phyloP scores from a whole-genome alignment of 257 asterid genomes.

The Avicennia marina region DNA sequence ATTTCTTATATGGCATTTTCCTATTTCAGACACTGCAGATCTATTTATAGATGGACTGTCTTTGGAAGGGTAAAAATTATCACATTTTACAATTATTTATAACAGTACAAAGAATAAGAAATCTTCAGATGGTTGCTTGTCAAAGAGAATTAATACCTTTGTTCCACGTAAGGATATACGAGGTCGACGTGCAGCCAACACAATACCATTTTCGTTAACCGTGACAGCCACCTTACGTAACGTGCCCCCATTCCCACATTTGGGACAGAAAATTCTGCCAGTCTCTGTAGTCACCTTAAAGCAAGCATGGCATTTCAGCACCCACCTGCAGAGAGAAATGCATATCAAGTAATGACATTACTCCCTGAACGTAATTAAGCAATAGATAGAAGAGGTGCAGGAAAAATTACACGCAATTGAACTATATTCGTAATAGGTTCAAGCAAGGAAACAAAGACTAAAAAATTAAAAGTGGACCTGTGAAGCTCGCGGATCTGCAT shows the following conservation, averaged over 20 bases:
- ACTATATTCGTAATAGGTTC: neutral
- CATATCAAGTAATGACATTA: neutral
- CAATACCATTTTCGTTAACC: slow-evolving; percentile 78
- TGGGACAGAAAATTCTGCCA: slow-evolving; percentile 85
- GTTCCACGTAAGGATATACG: slow-evolving; percentile 93
- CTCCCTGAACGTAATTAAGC: neutral
- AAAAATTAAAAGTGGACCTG: slow-evolving; percentile 36
- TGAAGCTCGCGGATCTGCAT: slow-evolving; percentile 97
- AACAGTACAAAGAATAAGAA: slow-evolving; percentile 3
- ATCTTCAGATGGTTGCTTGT: neutral
- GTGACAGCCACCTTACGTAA: slow-evolving; percentile 92
- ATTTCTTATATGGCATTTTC: neutral
- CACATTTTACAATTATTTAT: neutral
- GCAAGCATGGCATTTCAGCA: slow-evolving; percentile 97
- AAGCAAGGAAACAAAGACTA: neutral
- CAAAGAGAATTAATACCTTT: slow-evolving; percentile 44
- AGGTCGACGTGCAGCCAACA: slow-evolving; percentile 74
- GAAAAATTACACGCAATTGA: neutral
- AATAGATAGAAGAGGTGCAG: slow-evolving; percentile 1
- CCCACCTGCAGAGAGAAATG: slow-evolving; percentile 67
- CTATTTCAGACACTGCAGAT: neutral
- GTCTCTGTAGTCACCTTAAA: slow-evolving; percentile 90
- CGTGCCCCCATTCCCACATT: slow-evolving; percentile 97
- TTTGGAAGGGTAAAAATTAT: neutral
- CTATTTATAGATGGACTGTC: neutral